Evolutionary conservation across 2,329 filamentous ascomycete genomes (phyloP), one percentile per base, ranked within the genome.

Genomic region (Microdochium bolleyi): DNA sequence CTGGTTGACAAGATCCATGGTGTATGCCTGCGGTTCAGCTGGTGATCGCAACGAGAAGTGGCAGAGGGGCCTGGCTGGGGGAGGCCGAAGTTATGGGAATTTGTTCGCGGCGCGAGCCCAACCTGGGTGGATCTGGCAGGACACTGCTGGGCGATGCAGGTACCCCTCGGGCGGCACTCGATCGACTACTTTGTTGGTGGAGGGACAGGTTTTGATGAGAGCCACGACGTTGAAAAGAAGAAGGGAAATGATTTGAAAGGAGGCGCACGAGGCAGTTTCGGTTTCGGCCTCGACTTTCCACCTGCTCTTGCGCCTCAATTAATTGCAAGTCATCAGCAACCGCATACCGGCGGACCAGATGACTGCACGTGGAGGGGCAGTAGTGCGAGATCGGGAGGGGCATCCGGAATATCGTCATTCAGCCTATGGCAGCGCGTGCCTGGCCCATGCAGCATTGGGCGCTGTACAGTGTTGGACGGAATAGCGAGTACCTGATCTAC

Each of bases 1-100:
- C 77, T 74, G 74, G 66, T 79, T 76, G 55, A 80, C 74, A 56
- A 78, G 67, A 73, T 80, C 77, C 75, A 80, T 79, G 61, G 30
- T 21, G 51, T 46, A 22, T 21, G 8, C 19, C 13, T 46, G 41
- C 22, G 41, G 9, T 41, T 21, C 22, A 3, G 48, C 24, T 13
- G 25, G 48, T 30, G 48, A 19, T 27, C 13, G 48, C 48, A 49
- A 19, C 24, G 10, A 24, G n/a, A 19, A 21, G 25, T 49, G 48
- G 21, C 8, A 21, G 19, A 49, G 11, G 24, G 24, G 10, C 22
- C 48, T 10, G 19, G 22, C 41, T 16, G 41, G 41, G 5, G 41
- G 41, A 46, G 14, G 41, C 41, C 41, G 41, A 46, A 46, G 41
- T 22, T 46, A 46, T 46, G 41, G 41, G 41, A 46, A 46, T 46